Conservation (phyloP, 805 yeast genomes). For the Cyberlindnera xishuangbannaensis region DNA sequence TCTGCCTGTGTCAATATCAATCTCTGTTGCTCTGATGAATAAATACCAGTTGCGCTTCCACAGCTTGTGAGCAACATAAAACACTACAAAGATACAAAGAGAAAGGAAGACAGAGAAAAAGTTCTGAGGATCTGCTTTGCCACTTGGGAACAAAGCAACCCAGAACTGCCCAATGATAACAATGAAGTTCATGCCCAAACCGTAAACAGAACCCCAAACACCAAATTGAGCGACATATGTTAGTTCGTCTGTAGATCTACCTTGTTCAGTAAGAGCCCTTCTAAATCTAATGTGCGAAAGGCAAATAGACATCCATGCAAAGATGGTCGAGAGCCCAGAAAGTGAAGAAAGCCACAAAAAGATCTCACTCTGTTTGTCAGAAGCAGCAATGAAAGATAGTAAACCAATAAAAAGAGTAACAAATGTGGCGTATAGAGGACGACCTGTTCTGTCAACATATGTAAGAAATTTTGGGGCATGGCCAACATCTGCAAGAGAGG, state of each 20-base stretch:
- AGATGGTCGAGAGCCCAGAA: slow-evolving; percentile 55
- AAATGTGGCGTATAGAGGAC: slow-evolving; percentile 54
- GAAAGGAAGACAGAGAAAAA: slow-evolving; percentile 67
- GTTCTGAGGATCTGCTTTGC: slow-evolving; percentile 40
- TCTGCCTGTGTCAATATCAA: slow-evolving; percentile 31
- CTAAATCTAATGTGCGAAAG: slow-evolving; percentile 57
- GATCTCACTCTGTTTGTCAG: slow-evolving; percentile 43
- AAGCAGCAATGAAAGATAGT: slow-evolving; percentile 53
- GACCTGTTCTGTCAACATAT: slow-evolving; percentile 59
- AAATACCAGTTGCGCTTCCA: slow-evolving; percentile 38
- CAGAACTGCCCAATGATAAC: slow-evolving; percentile 75
- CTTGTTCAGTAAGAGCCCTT: slow-evolving; percentile 56
- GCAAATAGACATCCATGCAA: slow-evolving; percentile 59
- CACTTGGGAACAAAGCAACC: slow-evolving; percentile 71
- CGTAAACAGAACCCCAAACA: slow-evolving; percentile 57
- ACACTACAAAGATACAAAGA: slow-evolving; percentile 50
- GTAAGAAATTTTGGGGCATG: slow-evolving; percentile 51
- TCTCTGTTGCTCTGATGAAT: slow-evolving; percentile 36
- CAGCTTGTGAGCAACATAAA: slow-evolving; percentile 54
- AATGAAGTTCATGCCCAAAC: slow-evolving; percentile 47
- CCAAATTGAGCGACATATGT: slow-evolving; percentile 65
- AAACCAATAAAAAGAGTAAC: slow-evolving; percentile 49
- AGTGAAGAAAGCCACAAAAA: slow-evolving; percentile 60
- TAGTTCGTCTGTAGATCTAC: slow-evolving; percentile 55
- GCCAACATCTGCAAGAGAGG: slow-evolving; percentile 57